phyloP scores from a whole-genome alignment of 208 protist genomes.

The Phytomonas francai region DNA sequence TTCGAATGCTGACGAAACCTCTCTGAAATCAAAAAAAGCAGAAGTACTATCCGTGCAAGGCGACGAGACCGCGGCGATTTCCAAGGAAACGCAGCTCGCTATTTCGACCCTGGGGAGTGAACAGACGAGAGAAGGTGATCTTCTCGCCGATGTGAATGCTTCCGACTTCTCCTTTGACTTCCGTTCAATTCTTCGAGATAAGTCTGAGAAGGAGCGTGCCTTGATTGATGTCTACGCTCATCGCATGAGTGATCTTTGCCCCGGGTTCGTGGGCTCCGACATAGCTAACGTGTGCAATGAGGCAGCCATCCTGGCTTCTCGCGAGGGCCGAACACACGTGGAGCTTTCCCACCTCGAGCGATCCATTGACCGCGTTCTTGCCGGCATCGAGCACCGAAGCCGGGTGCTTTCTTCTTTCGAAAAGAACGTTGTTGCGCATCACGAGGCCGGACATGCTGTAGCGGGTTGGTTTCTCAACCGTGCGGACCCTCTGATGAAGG shows the following conservation, averaged over 20 bases:
- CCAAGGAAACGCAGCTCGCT: too few relatives aligned
- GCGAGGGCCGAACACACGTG: conserved; percentile 58
- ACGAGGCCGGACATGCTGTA: conserved; percentile 98
- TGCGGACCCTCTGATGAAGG: conserved; percentile 96
- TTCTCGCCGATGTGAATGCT: too few relatives aligned
- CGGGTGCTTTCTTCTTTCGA: conserved; percentile 83
- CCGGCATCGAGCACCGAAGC: conserved; percentile 92
- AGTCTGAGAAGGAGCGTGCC: conserved; percentile 45
- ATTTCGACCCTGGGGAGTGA: not conserved
- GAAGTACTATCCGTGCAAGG: conserved; percentile 3
- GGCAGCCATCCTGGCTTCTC: conserved; percentile 82
- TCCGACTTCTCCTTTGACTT: conserved; percentile 35
- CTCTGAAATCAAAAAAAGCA: not conserved
- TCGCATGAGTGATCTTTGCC: conserved; percentile 69
- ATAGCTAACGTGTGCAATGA: conserved; percentile 98
- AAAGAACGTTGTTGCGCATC: conserved; percentile 94
- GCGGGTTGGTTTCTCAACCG: conserved; percentile 96
- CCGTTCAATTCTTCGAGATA: conserved; percentile 28
- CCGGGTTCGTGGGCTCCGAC: conserved; percentile 91
- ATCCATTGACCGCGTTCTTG: conserved; percentile 94
- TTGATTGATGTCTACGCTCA: conserved; percentile 64
- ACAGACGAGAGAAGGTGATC: not conserved
- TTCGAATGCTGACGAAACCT: not conserved
- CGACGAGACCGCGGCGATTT: too few relatives aligned
- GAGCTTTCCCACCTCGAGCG: conserved; percentile 87